Base-by-base conservation (phyloP, 768 basidiomycete species). In the Brasilioporus rufonigricans region DNA sequence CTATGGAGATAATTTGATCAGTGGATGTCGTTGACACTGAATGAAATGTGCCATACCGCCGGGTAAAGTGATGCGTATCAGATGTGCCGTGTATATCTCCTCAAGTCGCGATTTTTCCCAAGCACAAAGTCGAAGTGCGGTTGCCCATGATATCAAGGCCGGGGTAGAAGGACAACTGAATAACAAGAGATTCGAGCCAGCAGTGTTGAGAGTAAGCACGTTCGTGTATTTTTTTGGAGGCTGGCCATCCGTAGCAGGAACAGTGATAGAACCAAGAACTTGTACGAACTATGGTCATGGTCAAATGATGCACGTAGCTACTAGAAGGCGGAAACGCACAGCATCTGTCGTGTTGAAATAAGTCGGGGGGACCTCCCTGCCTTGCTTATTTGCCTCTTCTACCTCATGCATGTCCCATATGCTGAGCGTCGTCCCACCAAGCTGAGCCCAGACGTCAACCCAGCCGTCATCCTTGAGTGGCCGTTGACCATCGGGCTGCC, bases 101-200 rank as follows among this genome's bases (percentile, higher is more conserved):
- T 97, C 93, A 16, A 98, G 79, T 40, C 93, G 85, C 1, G 91
- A 87, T 66, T 95, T 93, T 73, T 99, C 97, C 93, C 94, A 99
- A 48, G 89, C 81, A 11, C 89, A 85, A 5, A 99, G 79, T 18
- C 97, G 86, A 35, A 98, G 77, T 5, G 93, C 93, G 23, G 92
- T 86, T 8, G 91, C 86, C 96, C 96, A 98, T n/a, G 87, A 84
- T 31, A 89, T 77, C 50, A 95, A 78, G 16, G 85, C 80, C 41
- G 76, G 68, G 27, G 85, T 81, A 21, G 79, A 80, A 18, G 88
- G 87, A 66, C 93, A 95, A 10, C 93, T 89, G 74, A 98, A 96
- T 4, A 96, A 73, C 31, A 94, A 74, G 43, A 94, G 78, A 68
- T 98, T 98, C 29, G 86, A 86, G 21, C 96, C 96, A 1, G 95